These are phyloP conservation scores for Leccinum longicurvipes DNA, from an alignment of 768 basidiomycete species.

Conservation along the genomic window DNA sequence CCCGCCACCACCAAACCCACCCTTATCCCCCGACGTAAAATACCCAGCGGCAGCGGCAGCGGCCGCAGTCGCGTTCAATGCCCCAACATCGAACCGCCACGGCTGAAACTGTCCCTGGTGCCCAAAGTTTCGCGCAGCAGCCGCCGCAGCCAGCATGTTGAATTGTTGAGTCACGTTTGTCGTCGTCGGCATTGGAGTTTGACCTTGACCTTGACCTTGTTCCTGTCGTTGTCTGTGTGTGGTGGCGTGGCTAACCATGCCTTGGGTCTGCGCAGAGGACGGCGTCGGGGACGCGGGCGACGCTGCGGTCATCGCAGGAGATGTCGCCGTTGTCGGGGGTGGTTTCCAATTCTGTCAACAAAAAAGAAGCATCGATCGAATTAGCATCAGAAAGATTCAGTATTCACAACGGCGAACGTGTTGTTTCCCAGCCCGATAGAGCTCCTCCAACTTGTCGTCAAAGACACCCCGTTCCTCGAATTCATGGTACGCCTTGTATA, in stretches of 20 bases:
- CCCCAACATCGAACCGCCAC: slow-evolving; percentile 14
- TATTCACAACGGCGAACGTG: slow-evolving; percentile 45
- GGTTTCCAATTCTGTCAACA: slow-evolving; percentile 56
- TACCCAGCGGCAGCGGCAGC: slow-evolving; percentile 15
- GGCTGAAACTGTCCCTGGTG: slow-evolving; percentile 22
- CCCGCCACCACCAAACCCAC: slow-evolving; percentile 11
- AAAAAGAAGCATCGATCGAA: neutral
- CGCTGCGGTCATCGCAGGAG: neutral
- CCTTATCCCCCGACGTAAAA: slow-evolving; percentile 17
- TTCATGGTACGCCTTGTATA: slow-evolving; percentile 79
- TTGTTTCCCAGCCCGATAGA: slow-evolving; percentile 76
- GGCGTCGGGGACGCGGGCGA: slow-evolving; percentile 3
- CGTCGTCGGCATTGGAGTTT: neutral
- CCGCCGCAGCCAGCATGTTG: slow-evolving; percentile 24
- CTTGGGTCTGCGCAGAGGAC: neutral
- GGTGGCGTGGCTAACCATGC: neutral
- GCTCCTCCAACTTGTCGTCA: slow-evolving; percentile 83
- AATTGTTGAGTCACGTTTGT: slow-evolving; percentile 21
- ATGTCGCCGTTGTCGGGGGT: slow-evolving; percentile 27
- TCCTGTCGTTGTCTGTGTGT: neutral
- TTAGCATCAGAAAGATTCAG: neutral
- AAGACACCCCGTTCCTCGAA: slow-evolving; percentile 76
- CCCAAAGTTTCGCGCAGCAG: slow-evolving; percentile 24
- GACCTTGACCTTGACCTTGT: neutral
- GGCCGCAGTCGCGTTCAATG: slow-evolving; percentile 14